phyloP scores from a whole-genome alignment of 2,329 filamentous ascomycete genomes.

The Clarireedia monteithiana region DNA sequence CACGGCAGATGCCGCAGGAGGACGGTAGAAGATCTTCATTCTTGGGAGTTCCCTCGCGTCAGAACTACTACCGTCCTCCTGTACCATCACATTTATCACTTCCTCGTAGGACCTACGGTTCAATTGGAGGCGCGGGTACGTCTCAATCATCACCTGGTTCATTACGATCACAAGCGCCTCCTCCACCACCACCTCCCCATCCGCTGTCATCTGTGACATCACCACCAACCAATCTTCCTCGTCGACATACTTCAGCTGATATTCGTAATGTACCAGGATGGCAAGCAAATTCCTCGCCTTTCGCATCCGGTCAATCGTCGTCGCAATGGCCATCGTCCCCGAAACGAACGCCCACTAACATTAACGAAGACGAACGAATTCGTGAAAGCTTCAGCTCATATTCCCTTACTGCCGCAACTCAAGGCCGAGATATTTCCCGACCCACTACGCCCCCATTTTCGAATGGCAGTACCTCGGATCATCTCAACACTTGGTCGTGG shows the following conservation, averaged over 20 bases:
- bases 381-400: slow-evolving; percentile 57
- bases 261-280: slow-evolving; percentile 77
- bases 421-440: slow-evolving; percentile 24
- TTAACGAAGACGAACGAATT: slow-evolving; percentile 49
- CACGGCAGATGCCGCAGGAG: slow-evolving; percentile 78
- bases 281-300: slow-evolving; percentile 58
- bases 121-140: slow-evolving; percentile 64
- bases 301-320: slow-evolving; percentile 53
- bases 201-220: slow-evolving; percentile 55
- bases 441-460: slow-evolving; percentile 28
- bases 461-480: slow-evolving; percentile 25
- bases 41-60: slow-evolving; percentile 39
- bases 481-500: slow-evolving; percentile 30
- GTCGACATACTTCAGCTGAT: slow-evolving; percentile 90
- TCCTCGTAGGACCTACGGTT: slow-evolving; percentile 68
- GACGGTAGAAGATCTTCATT: slow-evolving; percentile 69
- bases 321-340: slow-evolving; percentile 62
- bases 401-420: slow-evolving; percentile 37
- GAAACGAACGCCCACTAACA: slow-evolving; percentile 37
- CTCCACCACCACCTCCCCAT: slow-evolving; percentile 55
- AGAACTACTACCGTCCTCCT: slow-evolving; percentile 65
- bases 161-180: slow-evolving; percentile 56
- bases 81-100: slow-evolving; percentile 76
- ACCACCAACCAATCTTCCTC: slow-evolving; percentile 61
- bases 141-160: slow-evolving; percentile 67